Conservation (phyloP, 1,139 yeast genomes). For the Yamadazyma triangularis region DNA sequence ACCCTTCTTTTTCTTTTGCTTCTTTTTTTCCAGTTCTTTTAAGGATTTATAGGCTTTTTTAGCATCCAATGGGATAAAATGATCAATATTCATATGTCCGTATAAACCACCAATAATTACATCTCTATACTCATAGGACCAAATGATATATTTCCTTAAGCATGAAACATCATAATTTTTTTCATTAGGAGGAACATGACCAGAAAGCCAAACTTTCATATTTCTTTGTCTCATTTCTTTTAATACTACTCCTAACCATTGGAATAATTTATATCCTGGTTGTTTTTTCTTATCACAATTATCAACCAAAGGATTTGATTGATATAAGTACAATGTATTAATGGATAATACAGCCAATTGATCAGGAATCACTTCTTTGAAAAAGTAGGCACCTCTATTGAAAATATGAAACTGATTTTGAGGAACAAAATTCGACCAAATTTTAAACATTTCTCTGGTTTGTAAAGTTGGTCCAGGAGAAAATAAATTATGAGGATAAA, state of each 20-base stretch:
- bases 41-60: conserved; percentile 60
- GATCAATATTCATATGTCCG: conserved; percentile 90
- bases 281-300: conserved; percentile 67
- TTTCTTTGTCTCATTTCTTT: conserved; percentile 69
- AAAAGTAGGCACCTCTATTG: conserved; percentile 69
- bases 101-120: conserved; percentile 76
- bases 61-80: conserved; percentile 73
- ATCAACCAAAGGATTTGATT: conserved; percentile 77
- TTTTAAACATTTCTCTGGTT: conserved; percentile 67
- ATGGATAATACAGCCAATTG: conserved; percentile 73
- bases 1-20: conserved; percentile 1
- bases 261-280: conserved; percentile 73
- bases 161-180: conserved; percentile 73
- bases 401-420: conserved; percentile 72
- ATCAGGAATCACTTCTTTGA: conserved; percentile 72
- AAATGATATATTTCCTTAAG: conserved; percentile 64
- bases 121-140: conserved; percentile 81
- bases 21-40: conserved; percentile 12
- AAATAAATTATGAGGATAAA: conserved; percentile 81
- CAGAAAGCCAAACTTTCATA: conserved; percentile 82
- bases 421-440: conserved; percentile 76
- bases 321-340: conserved; percentile 71
- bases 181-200: conserved; percentile 84
- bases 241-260: conserved; percentile 74
- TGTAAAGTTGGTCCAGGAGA: conserved; percentile 83